Evolutionary conservation across 306 rosid genomes (phyloP).

Genomic region (Pyrus bretschneideri): DNA sequence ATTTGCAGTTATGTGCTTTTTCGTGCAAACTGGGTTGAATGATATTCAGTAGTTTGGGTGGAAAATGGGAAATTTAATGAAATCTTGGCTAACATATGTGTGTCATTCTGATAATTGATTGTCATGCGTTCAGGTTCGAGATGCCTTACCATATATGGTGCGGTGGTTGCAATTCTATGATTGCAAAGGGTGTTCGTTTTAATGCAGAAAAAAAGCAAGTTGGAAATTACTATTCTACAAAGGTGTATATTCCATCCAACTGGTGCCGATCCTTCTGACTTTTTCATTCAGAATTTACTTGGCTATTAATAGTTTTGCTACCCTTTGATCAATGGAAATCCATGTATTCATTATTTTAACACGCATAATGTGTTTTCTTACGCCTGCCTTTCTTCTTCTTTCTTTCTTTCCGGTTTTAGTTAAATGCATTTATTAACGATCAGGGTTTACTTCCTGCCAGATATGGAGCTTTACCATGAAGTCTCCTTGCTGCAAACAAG

Average conservation of each 20-base stretch:
- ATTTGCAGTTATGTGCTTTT: background rate
- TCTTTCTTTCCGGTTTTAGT: background rate
- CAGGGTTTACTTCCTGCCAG: constrained; percentile 33
- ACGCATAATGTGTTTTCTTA: background rate
- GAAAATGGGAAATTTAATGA: background rate
- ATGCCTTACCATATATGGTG: constrained; percentile 95
- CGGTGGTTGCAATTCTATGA: constrained; percentile 97
- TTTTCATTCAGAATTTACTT: background rate
- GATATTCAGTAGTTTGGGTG: background rate
- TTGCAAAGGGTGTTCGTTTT: constrained; percentile 94
- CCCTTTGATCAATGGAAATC: background rate
- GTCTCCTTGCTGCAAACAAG: constrained; percentile 82
- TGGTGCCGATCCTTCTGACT: background rate
- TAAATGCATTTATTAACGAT: background rate
- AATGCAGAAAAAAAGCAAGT: constrained; percentile 97
- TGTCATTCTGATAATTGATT: background rate
- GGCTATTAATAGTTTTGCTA: background rate
- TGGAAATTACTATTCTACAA: constrained; percentile 89
- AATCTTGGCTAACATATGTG: background rate
- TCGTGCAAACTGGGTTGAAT: background rate
- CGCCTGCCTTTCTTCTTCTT: background rate
- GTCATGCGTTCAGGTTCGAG: constrained; percentile 59
- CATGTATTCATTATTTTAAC: background rate
- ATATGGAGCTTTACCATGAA: constrained; percentile 96
- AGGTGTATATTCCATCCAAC: constrained; percentile 35